Evolutionary conservation across 2,329 filamentous ascomycete species (phyloP).

Genomic region (Claviceps capensis): DNA sequence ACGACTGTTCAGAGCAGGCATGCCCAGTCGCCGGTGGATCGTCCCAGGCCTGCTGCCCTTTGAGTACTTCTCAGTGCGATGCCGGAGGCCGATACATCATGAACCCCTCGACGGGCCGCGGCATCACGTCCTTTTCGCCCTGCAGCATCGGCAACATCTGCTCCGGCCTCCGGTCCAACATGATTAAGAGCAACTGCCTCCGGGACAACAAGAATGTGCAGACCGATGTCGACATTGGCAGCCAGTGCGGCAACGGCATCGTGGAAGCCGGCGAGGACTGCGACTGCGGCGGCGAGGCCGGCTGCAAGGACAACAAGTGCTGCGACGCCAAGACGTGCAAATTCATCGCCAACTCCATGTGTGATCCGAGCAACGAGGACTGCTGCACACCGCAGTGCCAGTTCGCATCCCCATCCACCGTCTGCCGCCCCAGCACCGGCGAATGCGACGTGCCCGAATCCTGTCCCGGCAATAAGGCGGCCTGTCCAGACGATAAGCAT

Average conservation of each 20-base stretch:
- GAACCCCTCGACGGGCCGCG: constrained; percentile 73
- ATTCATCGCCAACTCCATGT: constrained; percentile 62
- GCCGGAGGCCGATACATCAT: constrained; percentile 77
- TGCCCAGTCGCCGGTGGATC: constrained; percentile 46
- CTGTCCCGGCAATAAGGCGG: constrained; percentile 58
- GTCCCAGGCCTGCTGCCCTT: constrained; percentile 60
- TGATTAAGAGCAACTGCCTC: constrained; percentile 58
- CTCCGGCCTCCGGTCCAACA: constrained; percentile 64
- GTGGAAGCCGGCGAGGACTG: constrained; percentile 91
- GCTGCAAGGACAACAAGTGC: constrained; percentile 64
- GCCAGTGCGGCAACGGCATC: constrained; percentile 91
- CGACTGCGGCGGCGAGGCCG: constrained; percentile 70
- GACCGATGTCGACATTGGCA: constrained; percentile 69
- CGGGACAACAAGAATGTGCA: constrained; percentile 74
- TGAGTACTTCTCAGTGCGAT: constrained; percentile 54
- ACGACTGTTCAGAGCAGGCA: constrained; percentile 65
- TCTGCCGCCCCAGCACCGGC: constrained; percentile 71
- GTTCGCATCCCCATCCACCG: constrained; percentile 49
- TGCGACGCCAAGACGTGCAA: constrained; percentile 80
- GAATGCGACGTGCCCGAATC: constrained; percentile 74
- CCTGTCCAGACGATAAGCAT: constrained; percentile 62
- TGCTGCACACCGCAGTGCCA: constrained; percentile 59
- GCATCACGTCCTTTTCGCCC: constrained; percentile 68
- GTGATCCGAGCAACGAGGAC: constrained; percentile 70
- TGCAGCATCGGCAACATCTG: constrained; percentile 93